phyloP scores from a whole-genome alignment of 1,284 basidiomycete species.

The Rhizopogon parksii region DNA sequence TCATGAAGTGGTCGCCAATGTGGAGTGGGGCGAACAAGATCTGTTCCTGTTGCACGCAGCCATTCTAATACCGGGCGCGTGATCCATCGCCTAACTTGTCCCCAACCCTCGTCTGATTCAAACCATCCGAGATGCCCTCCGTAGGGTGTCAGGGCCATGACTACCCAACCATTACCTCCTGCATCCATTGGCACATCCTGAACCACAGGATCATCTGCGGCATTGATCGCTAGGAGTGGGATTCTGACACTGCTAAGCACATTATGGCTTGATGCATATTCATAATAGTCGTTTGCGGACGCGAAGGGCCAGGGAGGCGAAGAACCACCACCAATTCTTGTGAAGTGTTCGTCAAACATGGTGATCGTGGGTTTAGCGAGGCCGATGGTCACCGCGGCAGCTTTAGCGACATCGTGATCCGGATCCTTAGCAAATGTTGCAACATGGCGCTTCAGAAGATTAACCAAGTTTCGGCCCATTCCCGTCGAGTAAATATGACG shows the following conservation, averaged over 20 bases:
- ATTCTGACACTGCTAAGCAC: slow-evolving; percentile 53
- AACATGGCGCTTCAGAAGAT: slow-evolving; percentile 59
- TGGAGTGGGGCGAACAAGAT: slow-evolving; percentile 34
- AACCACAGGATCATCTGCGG: slow-evolving; percentile 89
- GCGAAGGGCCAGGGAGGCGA: slow-evolving; percentile 74
- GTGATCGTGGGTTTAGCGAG: slow-evolving; percentile 50
- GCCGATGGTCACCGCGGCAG: slow-evolving; percentile 37
- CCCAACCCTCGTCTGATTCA: slow-evolving; percentile 42
- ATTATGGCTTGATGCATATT: slow-evolving; percentile 54
- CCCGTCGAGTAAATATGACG: slow-evolving; percentile 75
- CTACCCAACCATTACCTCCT: slow-evolving; percentile 56
- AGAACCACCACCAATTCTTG: slow-evolving; percentile 72
- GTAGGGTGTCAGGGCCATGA: slow-evolving; percentile 65
- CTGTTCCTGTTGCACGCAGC: slow-evolving; percentile 55
- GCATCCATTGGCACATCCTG: slow-evolving; percentile 55
- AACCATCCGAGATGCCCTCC: slow-evolving; percentile 99
- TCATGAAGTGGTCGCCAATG: slow-evolving; percentile 33
- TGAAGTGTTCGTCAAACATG: slow-evolving; percentile 64
- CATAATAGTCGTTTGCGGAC: slow-evolving; percentile 79
- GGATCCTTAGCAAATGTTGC: slow-evolving; percentile 44
- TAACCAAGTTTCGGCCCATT: slow-evolving; percentile 75
- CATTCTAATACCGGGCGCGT: slow-evolving; percentile 70
- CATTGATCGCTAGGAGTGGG: slow-evolving; percentile 79
- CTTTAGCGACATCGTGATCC: slow-evolving; percentile 43
- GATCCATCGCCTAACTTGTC: slow-evolving; percentile 59